A percentile compares a stretch with the other conserved stretches of the same genome.
These are phyloP conservation scores for Lepraria neglecta DNA, from an alignment of 495 filamentous ascomycete species.

Conservation along the genomic window DNA sequence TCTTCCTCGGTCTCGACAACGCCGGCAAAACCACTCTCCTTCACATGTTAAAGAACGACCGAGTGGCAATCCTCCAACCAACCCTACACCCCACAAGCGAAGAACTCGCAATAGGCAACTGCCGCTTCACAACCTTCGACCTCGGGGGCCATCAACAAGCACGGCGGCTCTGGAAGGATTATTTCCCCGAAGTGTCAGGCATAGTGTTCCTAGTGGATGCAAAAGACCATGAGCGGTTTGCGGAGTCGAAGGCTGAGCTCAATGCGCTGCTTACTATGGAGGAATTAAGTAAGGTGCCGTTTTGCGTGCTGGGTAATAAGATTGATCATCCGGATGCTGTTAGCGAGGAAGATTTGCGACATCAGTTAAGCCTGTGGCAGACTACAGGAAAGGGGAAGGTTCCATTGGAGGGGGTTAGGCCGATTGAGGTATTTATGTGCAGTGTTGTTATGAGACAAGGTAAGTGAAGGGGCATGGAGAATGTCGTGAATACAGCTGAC, in stretches of 20 bases:
- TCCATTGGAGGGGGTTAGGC: constrained; percentile 85
- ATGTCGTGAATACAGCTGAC: constrained; percentile 13
- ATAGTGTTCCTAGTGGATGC: constrained; percentile 98
- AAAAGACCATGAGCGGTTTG: constrained; percentile 88
- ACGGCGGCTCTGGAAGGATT: constrained; percentile 95
- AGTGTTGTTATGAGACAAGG: constrained; percentile 96
- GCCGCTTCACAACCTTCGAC: constrained; percentile 96
- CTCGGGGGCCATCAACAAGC: constrained; percentile 96
- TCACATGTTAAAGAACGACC: constrained; percentile 95
- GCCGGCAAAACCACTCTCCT: constrained; percentile 93
- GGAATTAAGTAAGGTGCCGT: constrained; percentile 86
- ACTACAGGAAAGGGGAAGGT: constrained; percentile 98
- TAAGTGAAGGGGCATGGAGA: constrained; percentile 36
- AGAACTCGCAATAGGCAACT: constrained; percentile 93
- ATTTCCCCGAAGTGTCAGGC: constrained; percentile 96
- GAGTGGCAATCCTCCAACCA: constrained; percentile 81
- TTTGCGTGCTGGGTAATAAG: constrained; percentile 95
- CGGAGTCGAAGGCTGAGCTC: constrained; percentile 92
- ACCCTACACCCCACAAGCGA: constrained; percentile 88
- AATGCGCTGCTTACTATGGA: constrained; percentile 93
- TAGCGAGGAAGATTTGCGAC: constrained; percentile 86
- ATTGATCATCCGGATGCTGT: constrained; percentile 96
- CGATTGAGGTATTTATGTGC: constrained; percentile 99
- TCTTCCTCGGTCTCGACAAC: constrained; percentile 94
- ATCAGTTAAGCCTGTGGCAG: constrained; percentile 86